Base-by-base conservation (phyloP, 768 basidiomycete genomes). In the Panellus pusillus region DNA sequence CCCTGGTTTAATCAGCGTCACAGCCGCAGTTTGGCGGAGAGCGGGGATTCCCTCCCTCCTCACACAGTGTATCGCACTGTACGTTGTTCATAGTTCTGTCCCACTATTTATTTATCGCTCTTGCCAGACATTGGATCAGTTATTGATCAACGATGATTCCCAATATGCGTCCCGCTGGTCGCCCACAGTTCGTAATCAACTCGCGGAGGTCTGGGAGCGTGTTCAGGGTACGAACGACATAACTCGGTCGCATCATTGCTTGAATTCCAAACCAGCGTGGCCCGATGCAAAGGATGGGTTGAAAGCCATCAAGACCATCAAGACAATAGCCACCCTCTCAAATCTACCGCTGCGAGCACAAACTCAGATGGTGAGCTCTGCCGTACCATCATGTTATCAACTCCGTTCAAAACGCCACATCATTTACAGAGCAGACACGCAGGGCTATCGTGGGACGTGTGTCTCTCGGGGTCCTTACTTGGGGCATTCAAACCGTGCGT, bases 401-500 rank as follows among this genome's bases (percentile, higher is more conserved):
- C 18, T 6, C 17, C 24, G 39, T 15, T 17, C 8, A 32, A 18
- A 29, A 18, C 12, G 14, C 11, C 2, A 3, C 24, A 6, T 24
- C 24, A 2, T 8, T 44, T 32, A 6, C 20, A 60, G 58, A 61
- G 41, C 36, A 28, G 55, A 39, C 59, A 54, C 27, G 59, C 59
- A 4, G 59, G 59, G 24, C 24, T 61, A 20, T 29, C 51, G 4
- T 61, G 59, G 59, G 59, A 61, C 14, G 49, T 54, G 4, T 61
- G 59, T 37, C 55, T 61, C 2, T 56, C 55, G 17, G 48, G 51
- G 28, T 46, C 48, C 9, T 39, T 61, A 3, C 46, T 57, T 2
- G 55, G 59, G 18, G 35, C 27, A 0, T 56, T 31, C 47, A 56
- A 54, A 40, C 51, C 51, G 59, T 61, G 37, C 35, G 38, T 6